Percentiles rank a stretch among this genome's conserved stretches.
Evolutionary conservation across 768 basidiomycete species (phyloP).

Genomic region (Boletus subparvulus): DNA sequence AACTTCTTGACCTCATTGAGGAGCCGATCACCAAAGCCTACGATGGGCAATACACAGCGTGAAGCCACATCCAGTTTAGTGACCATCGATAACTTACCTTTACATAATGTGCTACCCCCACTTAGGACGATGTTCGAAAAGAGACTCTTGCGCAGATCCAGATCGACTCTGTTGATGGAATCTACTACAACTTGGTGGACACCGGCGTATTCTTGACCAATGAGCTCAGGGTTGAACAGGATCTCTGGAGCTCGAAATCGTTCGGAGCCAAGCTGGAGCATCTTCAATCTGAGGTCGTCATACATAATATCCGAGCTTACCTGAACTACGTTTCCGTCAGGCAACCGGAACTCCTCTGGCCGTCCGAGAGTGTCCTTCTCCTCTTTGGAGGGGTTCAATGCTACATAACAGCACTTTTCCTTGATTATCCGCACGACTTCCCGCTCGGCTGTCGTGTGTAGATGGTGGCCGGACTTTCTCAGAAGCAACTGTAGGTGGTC

Average conservation of each 20-base stretch:
- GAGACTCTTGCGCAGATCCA: constrained; percentile 92
- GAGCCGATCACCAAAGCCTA: constrained; percentile 94
- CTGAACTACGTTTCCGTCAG: constrained; percentile 92
- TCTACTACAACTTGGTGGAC: constrained; percentile 99
- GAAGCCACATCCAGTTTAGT: constrained; percentile 18
- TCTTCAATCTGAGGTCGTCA: constrained; percentile 13
- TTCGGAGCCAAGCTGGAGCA: constrained; percentile 80
- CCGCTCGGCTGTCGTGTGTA: constrained; percentile 95
- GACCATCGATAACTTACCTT: constrained; percentile 52
- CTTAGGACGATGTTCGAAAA: constrained; percentile 97
- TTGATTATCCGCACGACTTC: constrained; percentile 98
- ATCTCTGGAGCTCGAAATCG: constrained; percentile 97
- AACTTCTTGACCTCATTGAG: constrained; percentile 96
- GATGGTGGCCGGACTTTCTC: constrained; percentile 90
- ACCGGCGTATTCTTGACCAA: constrained; percentile 94
- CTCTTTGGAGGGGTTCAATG: constrained; percentile 89
- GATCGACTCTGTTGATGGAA: constrained; percentile 92
- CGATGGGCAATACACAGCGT: constrained; percentile 3
- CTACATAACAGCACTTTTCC: constrained; percentile 97
- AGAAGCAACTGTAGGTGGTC: constrained; percentile 93
- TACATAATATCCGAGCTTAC: constrained; percentile 42
- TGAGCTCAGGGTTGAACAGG: constrained; percentile 94
- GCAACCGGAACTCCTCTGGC: constrained; percentile 85
- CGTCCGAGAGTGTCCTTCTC: constrained; percentile 85
- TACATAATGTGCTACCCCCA: constrained; percentile 93